Evolutionary conservation across 129 eudicot species (phyloP).

Genomic region (Saussurea involucrata): DNA sequence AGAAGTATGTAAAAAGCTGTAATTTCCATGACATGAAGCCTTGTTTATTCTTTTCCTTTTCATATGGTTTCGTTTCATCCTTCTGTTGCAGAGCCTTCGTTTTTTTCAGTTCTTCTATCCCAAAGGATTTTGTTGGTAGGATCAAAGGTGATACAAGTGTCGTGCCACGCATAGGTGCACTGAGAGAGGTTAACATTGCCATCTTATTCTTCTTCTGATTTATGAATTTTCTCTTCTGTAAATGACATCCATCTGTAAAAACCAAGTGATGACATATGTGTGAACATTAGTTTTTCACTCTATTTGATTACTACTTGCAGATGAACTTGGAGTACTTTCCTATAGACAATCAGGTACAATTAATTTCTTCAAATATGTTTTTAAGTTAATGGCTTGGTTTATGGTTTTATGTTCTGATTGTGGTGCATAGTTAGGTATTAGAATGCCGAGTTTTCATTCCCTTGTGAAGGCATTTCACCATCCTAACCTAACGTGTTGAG

Average conservation of each 20-base stretch:
- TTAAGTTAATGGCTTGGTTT: constrained; percentile 5
- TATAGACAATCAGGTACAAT: constrained; percentile 84
- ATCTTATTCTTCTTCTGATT: constrained; percentile 10
- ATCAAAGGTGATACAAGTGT: constrained; percentile 87
- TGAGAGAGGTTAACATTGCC: constrained; percentile 73
- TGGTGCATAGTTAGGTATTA: background rate
- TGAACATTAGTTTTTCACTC: constrained; percentile 3
- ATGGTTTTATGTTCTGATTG: background rate
- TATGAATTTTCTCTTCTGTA: constrained; percentile 2
- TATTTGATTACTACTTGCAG: constrained; percentile 45
- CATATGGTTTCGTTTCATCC: constrained; percentile 1
- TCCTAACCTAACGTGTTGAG: too few species aligned
- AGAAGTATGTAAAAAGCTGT: constrained; percentile 53
- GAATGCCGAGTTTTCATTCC: too few species aligned
- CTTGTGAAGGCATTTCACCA: too few species aligned
- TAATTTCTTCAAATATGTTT: background rate
- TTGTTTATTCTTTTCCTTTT: constrained; percentile 3
- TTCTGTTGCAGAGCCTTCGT: constrained; percentile 70
- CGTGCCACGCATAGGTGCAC: constrained; percentile 86
- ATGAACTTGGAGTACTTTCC: constrained; percentile 98
- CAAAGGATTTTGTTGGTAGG: constrained; percentile 66
- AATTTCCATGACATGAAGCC: background rate
- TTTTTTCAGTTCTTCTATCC: constrained; percentile 78
- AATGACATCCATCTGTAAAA: background rate
- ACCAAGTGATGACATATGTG: constrained; percentile 4